Conservation (phyloP, 2,329 filamentous ascomycete species). For the Aureobasidium namibiae region DNA sequence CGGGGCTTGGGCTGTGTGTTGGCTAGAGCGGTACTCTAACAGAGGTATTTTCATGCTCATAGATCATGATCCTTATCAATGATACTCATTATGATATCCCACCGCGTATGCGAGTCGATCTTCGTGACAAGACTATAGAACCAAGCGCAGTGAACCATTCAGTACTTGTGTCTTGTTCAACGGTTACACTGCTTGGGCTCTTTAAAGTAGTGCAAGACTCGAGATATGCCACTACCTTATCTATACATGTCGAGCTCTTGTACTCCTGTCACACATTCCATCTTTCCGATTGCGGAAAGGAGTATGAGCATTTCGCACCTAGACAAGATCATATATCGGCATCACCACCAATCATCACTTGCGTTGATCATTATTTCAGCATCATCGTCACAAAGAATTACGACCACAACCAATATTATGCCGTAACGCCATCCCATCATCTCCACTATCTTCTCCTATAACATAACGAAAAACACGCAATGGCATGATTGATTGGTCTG, state of each 20-base stretch:
- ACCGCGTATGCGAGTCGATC: not conserved
- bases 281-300: not conserved
- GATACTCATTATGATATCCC: not conserved
- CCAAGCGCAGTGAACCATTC: not conserved
- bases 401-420: not conserved
- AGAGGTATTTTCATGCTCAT: not conserved
- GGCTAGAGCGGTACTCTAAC: not conserved
- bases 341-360: not conserved
- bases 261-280: not conserved
- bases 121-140: not conserved
- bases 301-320: not conserved
- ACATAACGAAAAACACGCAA: not conserved
- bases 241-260: not conserved
- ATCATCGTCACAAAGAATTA: not conserved
- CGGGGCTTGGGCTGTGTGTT: not conserved
- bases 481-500: slow-evolving; percentile 7
- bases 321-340: not conserved
- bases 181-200: not conserved
- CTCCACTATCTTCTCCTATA: not conserved
- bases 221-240: not conserved
- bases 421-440: not conserved
- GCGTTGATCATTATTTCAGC: not conserved
- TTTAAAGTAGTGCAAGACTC: not conserved
- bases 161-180: not conserved
- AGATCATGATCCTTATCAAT: not conserved